Base-by-base conservation (phyloP, 2,329 filamentous ascomycete genomes). In the Cercospora sojina region DNA sequence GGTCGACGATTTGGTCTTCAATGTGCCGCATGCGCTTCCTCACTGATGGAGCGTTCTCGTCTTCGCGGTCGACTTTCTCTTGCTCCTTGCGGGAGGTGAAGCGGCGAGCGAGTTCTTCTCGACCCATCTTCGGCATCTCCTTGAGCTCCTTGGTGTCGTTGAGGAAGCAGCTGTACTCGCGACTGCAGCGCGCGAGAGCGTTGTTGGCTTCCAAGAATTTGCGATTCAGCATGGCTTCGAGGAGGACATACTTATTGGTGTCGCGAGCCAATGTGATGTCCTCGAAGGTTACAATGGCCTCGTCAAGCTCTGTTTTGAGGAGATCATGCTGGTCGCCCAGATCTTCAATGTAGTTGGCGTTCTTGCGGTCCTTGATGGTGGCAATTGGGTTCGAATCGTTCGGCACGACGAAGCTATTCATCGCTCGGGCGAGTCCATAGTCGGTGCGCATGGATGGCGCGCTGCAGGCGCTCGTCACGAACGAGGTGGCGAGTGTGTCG, bases 131-230 rank as follows among this genome's bases (percentile, higher is more conserved):
- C 6, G 67, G 66, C 20, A 64, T 12, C 12, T 67, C 61, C 25
- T 47, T 59, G 27, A 69, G 61, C 58, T 67, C 64, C 5, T 64
- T 62, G 10, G 64, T 20, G 23, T 67, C 64, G n/a, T 59, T 23
- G 47, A 67, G 32, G 59, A 64, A 69, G 51, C 27, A 41, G 10
- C 25, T 62, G 55, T 65, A 67, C 32, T 66, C 62, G 62, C 64
- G 67, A 43, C 53, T 65, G 51, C 49, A 29, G 43, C 58, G 64
- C 1, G 67, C 31, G 13, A 67, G 62, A 18, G 47, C 13, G 67
- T 74, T 62, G 67, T 72, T 59, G 61, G 69, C 47, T 23, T 64
- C 27, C n/a, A 67, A 49, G n/a, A 62, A 67, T 18, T 63, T 53
- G n/a, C 58, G 32, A 43, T 69, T 61, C 18, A 66, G 62, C 31